Conservation (phyloP, 1,139 yeast species). For the Suhomyces choctaworum region DNA sequence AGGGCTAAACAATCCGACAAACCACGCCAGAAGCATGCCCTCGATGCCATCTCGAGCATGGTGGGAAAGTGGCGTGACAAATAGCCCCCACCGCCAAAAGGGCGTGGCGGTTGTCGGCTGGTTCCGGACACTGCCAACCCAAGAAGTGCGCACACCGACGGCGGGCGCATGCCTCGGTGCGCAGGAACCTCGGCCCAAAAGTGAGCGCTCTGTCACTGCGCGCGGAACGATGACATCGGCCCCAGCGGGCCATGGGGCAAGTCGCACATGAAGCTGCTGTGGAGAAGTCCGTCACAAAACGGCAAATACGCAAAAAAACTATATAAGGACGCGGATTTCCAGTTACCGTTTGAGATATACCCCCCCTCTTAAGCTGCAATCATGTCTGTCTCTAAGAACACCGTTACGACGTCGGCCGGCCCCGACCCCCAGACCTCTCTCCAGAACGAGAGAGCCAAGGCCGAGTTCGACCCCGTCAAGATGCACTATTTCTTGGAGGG, state of each 20-base stretch:
- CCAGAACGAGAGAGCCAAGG: slow-evolving; percentile 34
- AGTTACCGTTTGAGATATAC: too few species aligned
- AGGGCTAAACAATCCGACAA: too few species aligned
- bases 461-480: slow-evolving; percentile 31
- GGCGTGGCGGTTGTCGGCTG: too few species aligned
- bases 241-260: too few species aligned
- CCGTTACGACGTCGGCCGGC: slow-evolving; percentile 21
- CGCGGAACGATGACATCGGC: too few species aligned
- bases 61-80: too few species aligned
- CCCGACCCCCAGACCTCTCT: slow-evolving; percentile 41
- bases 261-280: slow-evolving; percentile 8
- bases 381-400: slow-evolving; percentile 16
- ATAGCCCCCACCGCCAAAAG: too few species aligned
- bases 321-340: slow-evolving; percentile 6
- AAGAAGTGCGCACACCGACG: not conserved
- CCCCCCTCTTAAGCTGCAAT: not conserved
- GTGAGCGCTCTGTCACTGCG: too few species aligned
- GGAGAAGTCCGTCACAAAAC: too few species aligned
- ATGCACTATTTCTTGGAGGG: slow-evolving; percentile 49
- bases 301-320: slow-evolving; percentile 6
- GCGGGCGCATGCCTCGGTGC: slow-evolving; percentile 1
- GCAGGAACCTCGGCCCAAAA: slow-evolving; percentile 1
- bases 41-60: too few species aligned
- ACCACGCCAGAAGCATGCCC: too few species aligned
- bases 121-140: too few species aligned